Evolutionary conservation across 148 eudicot genomes (phyloP).

Genomic region (Cornus florida): DNA sequence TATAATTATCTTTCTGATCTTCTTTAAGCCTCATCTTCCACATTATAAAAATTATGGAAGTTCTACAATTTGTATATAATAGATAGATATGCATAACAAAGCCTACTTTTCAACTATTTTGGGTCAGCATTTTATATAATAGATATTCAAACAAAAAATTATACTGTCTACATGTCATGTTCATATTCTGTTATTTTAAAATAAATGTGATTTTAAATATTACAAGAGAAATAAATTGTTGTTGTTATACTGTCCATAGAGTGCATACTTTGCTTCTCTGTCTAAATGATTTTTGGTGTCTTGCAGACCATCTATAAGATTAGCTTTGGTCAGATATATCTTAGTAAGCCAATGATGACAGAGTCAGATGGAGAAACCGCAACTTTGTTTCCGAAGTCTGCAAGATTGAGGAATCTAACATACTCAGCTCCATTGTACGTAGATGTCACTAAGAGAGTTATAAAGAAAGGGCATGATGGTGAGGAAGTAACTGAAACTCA

Average conservation of each 20-base stretch:
- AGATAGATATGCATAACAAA: too few relatives aligned
- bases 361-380: constrained; percentile 99
- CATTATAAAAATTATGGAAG: too few relatives aligned
- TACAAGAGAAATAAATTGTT: background rate
- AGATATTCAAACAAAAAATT: too few relatives aligned
- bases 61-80: too few relatives aligned
- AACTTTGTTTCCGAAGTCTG: constrained; percentile 96
- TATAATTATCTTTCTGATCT: too few relatives aligned
- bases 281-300: constrained; percentile 5
- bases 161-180: too few relatives aligned
- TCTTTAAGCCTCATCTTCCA: too few relatives aligned
- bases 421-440: constrained; percentile 98
- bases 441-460: constrained; percentile 82
- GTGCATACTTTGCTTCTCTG: background rate
- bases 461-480: constrained; percentile 95
- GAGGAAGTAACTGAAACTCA: constrained; percentile 92
- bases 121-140: too few relatives aligned
- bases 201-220: too few relatives aligned
- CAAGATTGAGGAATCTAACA: constrained; percentile 89
- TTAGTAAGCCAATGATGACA: constrained; percentile 99
- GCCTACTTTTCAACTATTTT: too few relatives aligned
- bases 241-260: background rate
- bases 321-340: constrained; percentile 87
- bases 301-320: constrained; percentile 94
- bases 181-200: too few relatives aligned